A percentile compares a stretch with the other conserved stretches of the same genome.
Conservation (phyloP, 331 rosid genomes). For the Erythrophleum ivorense region DNA sequence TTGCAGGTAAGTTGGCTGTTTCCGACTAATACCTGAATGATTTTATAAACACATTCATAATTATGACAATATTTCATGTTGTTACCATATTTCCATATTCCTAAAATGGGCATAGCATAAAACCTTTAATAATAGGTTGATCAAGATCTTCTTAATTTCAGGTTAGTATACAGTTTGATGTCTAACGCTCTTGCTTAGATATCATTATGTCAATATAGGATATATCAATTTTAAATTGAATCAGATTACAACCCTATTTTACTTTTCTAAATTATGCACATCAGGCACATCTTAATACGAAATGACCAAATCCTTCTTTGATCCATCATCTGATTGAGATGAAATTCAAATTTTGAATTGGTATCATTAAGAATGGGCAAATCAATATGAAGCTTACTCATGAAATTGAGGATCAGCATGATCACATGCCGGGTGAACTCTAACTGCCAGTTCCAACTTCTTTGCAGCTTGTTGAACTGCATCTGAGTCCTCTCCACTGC, state of each 20-base stretch:
- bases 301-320: constrained; percentile 9
- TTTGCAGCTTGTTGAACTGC: constrained; percentile 70
- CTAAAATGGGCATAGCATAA: constrained; percentile 1
- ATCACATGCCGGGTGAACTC: constrained; percentile 83
- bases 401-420: constrained; percentile 83
- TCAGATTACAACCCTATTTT: constrained; percentile 19
- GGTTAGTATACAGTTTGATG: neutral
- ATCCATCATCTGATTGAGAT: constrained; percentile 16
- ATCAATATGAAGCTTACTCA: constrained; percentile 60
- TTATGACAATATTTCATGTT: constrained; percentile 7
- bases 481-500: constrained; percentile 89
- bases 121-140: neutral
- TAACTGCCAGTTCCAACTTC: constrained; percentile 64
- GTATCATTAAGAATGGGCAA: neutral
- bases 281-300: constrained; percentile 7
- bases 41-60: constrained; percentile 12
- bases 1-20: constrained; percentile 22
- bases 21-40: constrained; percentile 2
- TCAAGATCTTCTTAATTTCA: constrained; percentile 6
- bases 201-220: constrained; percentile 7
- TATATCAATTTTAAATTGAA: constrained; percentile 12
- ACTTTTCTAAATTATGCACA: constrained; percentile 27
- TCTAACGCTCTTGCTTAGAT: constrained; percentile 6
- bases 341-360: constrained; percentile 23
- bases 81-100: constrained; percentile 14